Base-by-base conservation (phyloP, 2,329 filamentous ascomycete species). In the Arthrobotrys sphaeroides region DNA sequence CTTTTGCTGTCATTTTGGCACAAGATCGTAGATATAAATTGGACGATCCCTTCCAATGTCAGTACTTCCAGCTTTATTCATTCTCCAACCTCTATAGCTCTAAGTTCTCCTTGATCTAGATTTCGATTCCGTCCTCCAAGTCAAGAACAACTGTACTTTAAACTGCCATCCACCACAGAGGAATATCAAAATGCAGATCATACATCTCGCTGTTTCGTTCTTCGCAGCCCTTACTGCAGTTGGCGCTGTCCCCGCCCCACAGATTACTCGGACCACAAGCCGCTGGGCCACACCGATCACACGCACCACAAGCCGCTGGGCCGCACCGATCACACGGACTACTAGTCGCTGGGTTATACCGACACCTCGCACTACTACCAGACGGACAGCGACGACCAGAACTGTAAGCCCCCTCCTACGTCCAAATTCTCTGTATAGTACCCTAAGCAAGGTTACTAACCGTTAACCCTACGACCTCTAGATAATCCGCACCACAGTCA, bases 191-290 rank as follows among this genome's bases (percentile, higher is more conserved):
- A 73, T 73, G 69, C 65, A 73, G 38, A 10, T 73, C 13, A 20
- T 42, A 31, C 67, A 67, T 24, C 12, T 67, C 18, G 33, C 51
- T 20, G 22, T 55, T 18, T 24, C 53, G 3, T 26, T 73, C 42
- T 61, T 73, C 61, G 33, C 69, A 26, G 69, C 61, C 18, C 43
- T 73, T 2, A 53, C 61, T 20, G 60, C 51, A 13, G 69, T 61
- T 3, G 61, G 31, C 9, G 51, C 18, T 7, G 18, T 55, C 31
- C 33, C 69, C 24, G 16, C 61, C 53, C 26, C 13, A 31, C 24
- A 47, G 36, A 31, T 43, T 28, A 31, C 66, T 24, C 13, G 47
- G 3, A 24, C 47, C 22, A 43, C 28, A 10, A 38, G 36, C 12
- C 38, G 24, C n/a, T 13, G 24, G 5, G n/a, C n/a, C n/a, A 18